Conservation (phyloP, 2,329 filamentous ascomycete species). For the Ilyonectria mors-panacis region DNA sequence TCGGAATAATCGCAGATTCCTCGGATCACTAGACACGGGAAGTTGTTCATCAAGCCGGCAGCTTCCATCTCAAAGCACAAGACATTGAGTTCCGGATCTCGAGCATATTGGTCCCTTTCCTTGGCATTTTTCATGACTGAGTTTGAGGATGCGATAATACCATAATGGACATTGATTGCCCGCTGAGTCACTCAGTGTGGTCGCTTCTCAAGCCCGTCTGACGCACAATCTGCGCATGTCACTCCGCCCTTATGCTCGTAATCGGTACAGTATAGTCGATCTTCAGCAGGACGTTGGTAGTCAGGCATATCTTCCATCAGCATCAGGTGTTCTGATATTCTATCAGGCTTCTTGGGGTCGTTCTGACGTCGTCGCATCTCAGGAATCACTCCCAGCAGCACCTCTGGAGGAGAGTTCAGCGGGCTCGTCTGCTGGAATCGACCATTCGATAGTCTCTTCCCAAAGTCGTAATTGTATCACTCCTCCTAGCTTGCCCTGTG, state of each 20-base stretch:
- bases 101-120: constrained; percentile 48
- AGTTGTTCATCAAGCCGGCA: constrained; percentile 39
- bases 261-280: constrained; percentile 3
- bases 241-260: not conserved
- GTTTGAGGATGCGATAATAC: constrained; percentile 49
- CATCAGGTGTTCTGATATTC: not conserved
- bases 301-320: not conserved
- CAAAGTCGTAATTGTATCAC: constrained; percentile 24
- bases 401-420: constrained; percentile 17
- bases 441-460: constrained; percentile 3
- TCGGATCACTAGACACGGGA: constrained; percentile 52
- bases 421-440: constrained; percentile 5
- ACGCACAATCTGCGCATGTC: not conserved
- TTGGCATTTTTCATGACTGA: constrained; percentile 53
- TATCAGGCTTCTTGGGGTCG: constrained; percentile 3
- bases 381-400: constrained; percentile 9
- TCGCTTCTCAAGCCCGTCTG: not conserved
- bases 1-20: constrained; percentile 57
- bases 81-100: constrained; percentile 5
- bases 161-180: constrained; percentile 30
- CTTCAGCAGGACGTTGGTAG: not conserved
- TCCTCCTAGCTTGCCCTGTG: constrained; percentile 2
- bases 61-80: constrained; percentile 50
- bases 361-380: constrained; percentile 4
- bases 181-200: not conserved